Conservation (phyloP, 2,329 filamentous ascomycete species). For the Pseudovirgaria hyperparasitica region DNA sequence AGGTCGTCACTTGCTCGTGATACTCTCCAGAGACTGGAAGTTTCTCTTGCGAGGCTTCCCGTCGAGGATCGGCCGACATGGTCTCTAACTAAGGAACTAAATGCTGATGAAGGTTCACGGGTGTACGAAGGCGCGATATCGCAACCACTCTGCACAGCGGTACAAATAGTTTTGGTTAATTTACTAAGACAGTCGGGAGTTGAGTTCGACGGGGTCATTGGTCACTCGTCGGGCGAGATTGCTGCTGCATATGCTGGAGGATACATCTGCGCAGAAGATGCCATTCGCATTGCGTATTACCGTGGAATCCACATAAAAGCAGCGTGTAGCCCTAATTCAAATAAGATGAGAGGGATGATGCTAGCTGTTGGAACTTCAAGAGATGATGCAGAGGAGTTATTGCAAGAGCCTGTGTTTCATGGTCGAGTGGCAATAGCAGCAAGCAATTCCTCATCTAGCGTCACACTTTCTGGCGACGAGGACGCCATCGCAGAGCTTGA, state of each 20-base stretch:
- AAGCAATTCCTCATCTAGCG: not conserved
- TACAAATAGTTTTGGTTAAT: constrained; percentile 15
- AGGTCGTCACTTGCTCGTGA: constrained; percentile 8
- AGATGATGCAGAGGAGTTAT: not conserved
- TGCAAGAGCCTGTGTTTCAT: not conserved
- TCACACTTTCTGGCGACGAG: not conserved
- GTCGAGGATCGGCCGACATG: not conserved
- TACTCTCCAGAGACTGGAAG: constrained; percentile 12
- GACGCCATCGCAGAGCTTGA: not conserved
- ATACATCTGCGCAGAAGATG: constrained; percentile 7
- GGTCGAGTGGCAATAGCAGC: not conserved
- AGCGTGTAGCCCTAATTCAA: not conserved
- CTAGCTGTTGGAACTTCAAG: not conserved
- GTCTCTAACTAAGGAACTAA: not conserved
- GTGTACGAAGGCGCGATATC: constrained; percentile 5
- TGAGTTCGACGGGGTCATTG: constrained; percentile 17
- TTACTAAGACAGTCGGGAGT: constrained; percentile 13
- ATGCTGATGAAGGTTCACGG: not conserved
- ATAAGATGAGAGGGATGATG: constrained; percentile 1
- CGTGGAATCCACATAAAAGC: not conserved
- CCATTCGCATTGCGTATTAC: not conserved
- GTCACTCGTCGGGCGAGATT: constrained; percentile 25
- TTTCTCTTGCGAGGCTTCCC: not conserved
- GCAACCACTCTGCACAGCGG: constrained; percentile 14
- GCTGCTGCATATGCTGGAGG: constrained; percentile 19